phyloP scores from a whole-genome alignment of 192 early-diverging fungal genomes.

The Backusella sp. region DNA sequence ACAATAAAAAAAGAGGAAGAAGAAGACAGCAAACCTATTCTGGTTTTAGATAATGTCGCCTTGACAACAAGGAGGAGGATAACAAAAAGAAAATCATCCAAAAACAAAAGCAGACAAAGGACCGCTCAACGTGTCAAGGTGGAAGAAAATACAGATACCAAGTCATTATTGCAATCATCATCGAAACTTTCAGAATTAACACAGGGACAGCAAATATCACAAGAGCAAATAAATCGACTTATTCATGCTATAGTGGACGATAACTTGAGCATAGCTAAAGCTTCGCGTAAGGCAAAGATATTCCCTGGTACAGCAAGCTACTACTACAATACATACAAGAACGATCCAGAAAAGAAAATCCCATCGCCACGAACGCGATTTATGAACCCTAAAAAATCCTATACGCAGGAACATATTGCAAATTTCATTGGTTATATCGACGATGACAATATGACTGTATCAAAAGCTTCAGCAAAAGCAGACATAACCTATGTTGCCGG shows the following conservation, averaged over 20 bases:
- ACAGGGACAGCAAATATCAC: background rate
- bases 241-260: background rate
- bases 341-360: background rate
- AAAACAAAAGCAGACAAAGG: background rate
- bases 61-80: background rate
- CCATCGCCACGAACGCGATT: no score
- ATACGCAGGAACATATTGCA: no score
- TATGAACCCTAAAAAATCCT: no score
- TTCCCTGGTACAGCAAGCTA: background rate
- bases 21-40: background rate
- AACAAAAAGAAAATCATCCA: background rate
- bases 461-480: background rate
- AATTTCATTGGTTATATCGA: no score
- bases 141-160: background rate
- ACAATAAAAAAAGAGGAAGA: background rate
- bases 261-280: background rate
- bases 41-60: background rate
- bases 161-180: background rate
- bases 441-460: background rate
- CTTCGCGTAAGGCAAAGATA: background rate
- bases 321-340: background rate
- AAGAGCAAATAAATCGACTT: background rate
- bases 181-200: background rate
- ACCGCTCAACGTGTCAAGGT: background rate
- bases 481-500: background rate